phyloP scores from a whole-genome alignment of 2,329 filamentous ascomycete genomes.

The Aureobasidium namibiae region DNA sequence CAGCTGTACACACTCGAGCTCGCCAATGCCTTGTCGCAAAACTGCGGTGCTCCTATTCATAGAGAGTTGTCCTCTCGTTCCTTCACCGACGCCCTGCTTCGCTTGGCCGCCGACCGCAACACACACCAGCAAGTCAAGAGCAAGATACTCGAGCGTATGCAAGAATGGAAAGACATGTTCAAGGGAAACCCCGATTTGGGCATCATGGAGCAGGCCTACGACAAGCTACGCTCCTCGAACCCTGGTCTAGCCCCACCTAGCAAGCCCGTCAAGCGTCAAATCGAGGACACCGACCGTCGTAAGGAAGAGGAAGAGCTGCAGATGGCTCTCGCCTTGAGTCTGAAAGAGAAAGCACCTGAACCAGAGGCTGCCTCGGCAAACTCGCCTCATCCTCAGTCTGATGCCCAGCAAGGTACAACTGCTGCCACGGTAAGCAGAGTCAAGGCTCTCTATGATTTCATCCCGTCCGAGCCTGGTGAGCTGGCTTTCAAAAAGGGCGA shows the following conservation, averaged over 20 bases:
- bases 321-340: constrained; percentile 85
- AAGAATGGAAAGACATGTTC: constrained; percentile 95
- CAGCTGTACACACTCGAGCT: constrained; percentile 94
- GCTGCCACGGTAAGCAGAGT: constrained; percentile 94
- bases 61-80: constrained; percentile 83
- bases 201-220: constrained; percentile 94
- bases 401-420: constrained; percentile 64
- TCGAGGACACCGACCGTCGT: constrained; percentile 80
- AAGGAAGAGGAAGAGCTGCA: constrained; percentile 97
- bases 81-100: constrained; percentile 87
- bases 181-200: constrained; percentile 79
- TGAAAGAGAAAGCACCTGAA: constrained; percentile 64
- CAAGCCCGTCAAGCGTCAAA: constrained; percentile 84
- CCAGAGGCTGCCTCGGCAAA: constrained; percentile 7
- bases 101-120: constrained; percentile 85
- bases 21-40: constrained; percentile 83
- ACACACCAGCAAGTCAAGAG: constrained; percentile 94
- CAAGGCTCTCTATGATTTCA: constrained; percentile 87
- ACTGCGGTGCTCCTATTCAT: constrained; percentile 80
- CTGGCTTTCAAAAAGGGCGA: constrained; percentile 95
- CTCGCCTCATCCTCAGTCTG: constrained; percentile 26
- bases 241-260: constrained; percentile 85
- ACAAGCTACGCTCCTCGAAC: constrained; percentile 67
- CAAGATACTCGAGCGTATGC: constrained; percentile 95
- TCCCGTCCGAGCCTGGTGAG: constrained; percentile 87